Base-by-base conservation (phyloP, 176 grass and related monocot species). In the Musa acuminata region DNA sequence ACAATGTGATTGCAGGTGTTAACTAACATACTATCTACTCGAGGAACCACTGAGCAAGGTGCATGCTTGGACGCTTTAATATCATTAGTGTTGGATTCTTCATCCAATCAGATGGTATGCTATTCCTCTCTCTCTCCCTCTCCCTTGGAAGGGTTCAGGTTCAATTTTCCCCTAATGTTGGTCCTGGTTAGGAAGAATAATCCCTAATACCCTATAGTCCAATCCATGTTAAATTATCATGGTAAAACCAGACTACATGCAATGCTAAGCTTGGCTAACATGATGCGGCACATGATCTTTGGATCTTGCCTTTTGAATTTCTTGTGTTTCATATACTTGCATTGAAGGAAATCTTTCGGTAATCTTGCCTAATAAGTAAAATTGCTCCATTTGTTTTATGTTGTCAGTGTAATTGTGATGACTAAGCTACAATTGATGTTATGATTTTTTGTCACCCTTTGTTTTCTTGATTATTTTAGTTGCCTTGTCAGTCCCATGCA, bases 31-130 rank as follows among this genome's bases (percentile, higher is more conserved):
- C 89, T 99, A 75, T 82, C 88, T 16, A 87, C 78, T 64, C 67
- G 86, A 84, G 88, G 95, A 73, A 72, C 80, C 77, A 49, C 82
- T 67, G 95, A 91, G 73, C 95, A 91, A 89, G 95, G 79, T 49
- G 84, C 89, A 23, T 99, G 95, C 82, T 99, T 99, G 85, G 90
- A 99, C 75, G 76, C 90, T 19, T 75, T 99, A 52, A 89, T 99
- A 84, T 87, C 95, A 23, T 71, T 99, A 72, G 88, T 99, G 88
- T 80, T 99, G 78, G 95, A 99, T 82, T 99, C 90, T 69, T 84
- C 95, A 48, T 73, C 86, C 11, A 99, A 99, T 77, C 90, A 94
- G 59, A 91, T 84, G 84, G 95, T 97, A 83, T 13, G 64, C 24
- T 49, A 75, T 59, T 75, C 25, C 4, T 29, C 11, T 6, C 35